Evolutionary conservation across 225 moss, liverwort and hornwort genomes (phyloP), one percentile per base, ranked within the genome.

Genomic region (Polytrichum formosum): DNA sequence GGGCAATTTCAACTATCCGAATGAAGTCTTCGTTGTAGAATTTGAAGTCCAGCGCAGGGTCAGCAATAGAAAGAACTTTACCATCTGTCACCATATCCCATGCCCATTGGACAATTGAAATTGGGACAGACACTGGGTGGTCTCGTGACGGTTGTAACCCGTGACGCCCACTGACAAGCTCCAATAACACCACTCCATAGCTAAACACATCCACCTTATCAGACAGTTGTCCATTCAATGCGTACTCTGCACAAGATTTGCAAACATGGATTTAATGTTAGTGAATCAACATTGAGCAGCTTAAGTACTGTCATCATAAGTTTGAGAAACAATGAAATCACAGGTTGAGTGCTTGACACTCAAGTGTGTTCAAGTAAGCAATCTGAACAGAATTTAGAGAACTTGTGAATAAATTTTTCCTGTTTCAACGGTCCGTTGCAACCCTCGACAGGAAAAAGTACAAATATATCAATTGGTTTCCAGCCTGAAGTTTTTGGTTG

Each of bases 171-270:
- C 69, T 80, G n/a, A 80, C 31, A 1, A 80, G 76, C 3, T 76
- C 83, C 80, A 76, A 79, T 18, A 70, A 13, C 8, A 70, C 81
- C n/a, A 53, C 85, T 21, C 85, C 83, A 30, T 83, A 91, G 54
- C 79, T 77, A 53, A 76, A 87, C 3, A 90, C 72, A 58, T 88
- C 80, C 0, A 74, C 77, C 0, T 71, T 68, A 2, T 81, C 69
- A 1, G 90, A 83, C 63, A 74, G 59, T 7, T 75, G 68, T 2
- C 79, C 81, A 67, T 81, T 76, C 70, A 81, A 73, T 53, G 76
- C 80, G 9, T 81, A 76, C 1, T 76, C 76, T 81, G 75, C 1
- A 55, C 8, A 26, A 5, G 6, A 25, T 65, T 18, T 20, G 18
- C 30, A 65, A 65, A 5, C 21, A 65, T 65, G 20, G 33, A 65